Evolutionary conservation across 2,329 filamentous ascomycete genomes (phyloP), one percentile per base, ranked within the genome.

Genomic region (Camillea tinctor): DNA sequence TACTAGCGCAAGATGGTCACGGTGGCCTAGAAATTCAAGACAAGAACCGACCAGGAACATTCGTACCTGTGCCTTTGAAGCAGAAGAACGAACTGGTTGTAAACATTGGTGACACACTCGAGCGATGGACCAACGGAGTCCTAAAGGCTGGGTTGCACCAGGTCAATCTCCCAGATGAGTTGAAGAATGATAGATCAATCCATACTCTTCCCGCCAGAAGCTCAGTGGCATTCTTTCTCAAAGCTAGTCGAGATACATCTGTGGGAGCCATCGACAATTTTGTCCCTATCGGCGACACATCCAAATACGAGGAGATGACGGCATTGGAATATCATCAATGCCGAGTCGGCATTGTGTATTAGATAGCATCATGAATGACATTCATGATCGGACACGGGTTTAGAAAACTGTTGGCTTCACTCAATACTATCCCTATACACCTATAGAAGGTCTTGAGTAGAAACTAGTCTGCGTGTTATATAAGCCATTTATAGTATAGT

Each of bases 21-120:
- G 59, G 59, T 17, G 59, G 59, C 17, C 56, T 61, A 15, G 59
- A 61, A 52, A n/a, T 61, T 3, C 49, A 61, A 49, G 56, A 61
- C 19, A 51, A 56, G 20, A n/a, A n/a, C 23, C 49, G 21, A 11
- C 40, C 56, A 11, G 56, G 55, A 9, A 30, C 59, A 3, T 61
- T 61, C 49, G 24, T 55, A 15, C 59, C 56, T 15, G 52, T 61
- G 8, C 24, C 30, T 36, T 26, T 20, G 11, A 11, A 3, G 9
- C 51, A 48, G 13, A 20, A 30, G 17, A 26, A 26, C 24, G 56
- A 61, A 48, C 24, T 61, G n/a, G 30, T 58, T 15, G 59, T 58
- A 17, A 50, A 55, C 23, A 48, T 58, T 48, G 58, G 59, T 49
- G 50, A 61, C 52, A 61, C 55, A 23, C 48, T 61, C 44, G 21